Base-by-base conservation (phyloP, 169 alveolate genomes). In the Eimeria mitis region DNA sequence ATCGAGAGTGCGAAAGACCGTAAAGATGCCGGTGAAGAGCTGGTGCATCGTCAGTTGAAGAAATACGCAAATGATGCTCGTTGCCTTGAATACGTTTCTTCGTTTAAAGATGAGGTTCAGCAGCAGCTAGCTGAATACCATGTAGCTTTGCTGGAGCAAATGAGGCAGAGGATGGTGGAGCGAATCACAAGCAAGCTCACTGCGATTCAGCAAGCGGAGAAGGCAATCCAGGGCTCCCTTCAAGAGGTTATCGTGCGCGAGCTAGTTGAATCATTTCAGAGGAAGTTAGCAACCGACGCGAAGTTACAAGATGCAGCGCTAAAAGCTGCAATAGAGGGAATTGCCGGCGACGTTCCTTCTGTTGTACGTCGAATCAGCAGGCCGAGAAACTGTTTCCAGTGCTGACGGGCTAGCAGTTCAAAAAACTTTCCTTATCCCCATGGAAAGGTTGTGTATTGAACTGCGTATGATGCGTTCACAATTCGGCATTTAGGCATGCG, bases 1-100 rank as follows among this genome's bases (percentile, higher is more conserved):
- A 89, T 97, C 2, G 98, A 97, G 89, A 95, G 97, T 68, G 97
- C 97, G 47, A 91, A 95, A 54, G 97, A 98, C 92, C 97, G 98
- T 47, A 97, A 97, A 95, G 97, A 96, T 34, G 94, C 95, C 56
- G 98, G 98, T 28, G 99, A 98, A 73, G 98, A 97, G 34, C 97
- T 98, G 47, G 96, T 98, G 37, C 98, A 98, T 95, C 89, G 89
- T 49, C 99, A 98, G 56, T 63, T 98, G 96, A 97, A 96, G 85
- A 68, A 97, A 76, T 95, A 83, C 84, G 97, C 97, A 8, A 97
- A 89, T 56, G 97, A 88, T 9, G 89, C 96, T 1, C 96, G 97
- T 88, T 95, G 97, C 96, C 96, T 95, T 40, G 92, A 94, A 34
- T 59, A 95, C 42, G 95, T 97, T 47, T 85, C 89, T n/a, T 37